A percentile compares a stretch with the other conserved stretches of the same genome.
Conservation (phyloP, 2,329 filamentous ascomycete species). For the Alternaria sp. region DNA sequence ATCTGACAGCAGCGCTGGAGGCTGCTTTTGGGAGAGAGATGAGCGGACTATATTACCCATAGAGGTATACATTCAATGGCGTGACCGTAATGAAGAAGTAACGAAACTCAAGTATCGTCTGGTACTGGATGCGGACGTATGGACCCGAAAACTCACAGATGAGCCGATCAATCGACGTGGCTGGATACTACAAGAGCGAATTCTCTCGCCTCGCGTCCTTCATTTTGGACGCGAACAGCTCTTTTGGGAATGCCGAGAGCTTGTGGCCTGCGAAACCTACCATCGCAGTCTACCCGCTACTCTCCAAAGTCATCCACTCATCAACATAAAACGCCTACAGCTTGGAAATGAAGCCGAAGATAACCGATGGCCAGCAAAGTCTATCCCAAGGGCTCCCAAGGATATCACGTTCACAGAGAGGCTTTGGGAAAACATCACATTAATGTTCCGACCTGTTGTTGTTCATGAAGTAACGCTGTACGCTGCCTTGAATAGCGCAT, state of each 20-base stretch:
- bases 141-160: constrained; percentile 1
- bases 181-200: constrained; percentile 25
- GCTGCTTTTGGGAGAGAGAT: constrained; percentile 11
- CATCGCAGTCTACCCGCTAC: neutral
- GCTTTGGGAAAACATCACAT: neutral
- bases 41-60: constrained; percentile 2
- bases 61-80: neutral
- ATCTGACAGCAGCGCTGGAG: neutral
- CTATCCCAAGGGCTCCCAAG: neutral
- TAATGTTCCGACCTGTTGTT: neutral
- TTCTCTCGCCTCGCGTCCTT: constrained; percentile 29
- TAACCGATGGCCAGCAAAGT: constrained; percentile 10
- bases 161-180: constrained; percentile 13
- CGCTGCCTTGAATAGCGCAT: neutral
- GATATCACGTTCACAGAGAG: neutral
- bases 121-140: neutral
- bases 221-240: constrained; percentile 30
- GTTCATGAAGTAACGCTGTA: constrained; percentile 7
- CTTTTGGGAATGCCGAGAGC: constrained; percentile 32
- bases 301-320: neutral
- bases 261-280: constrained; percentile 22
- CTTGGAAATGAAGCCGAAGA: constrained; percentile 8
- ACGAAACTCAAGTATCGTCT: neutral
- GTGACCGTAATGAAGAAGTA: neutral
- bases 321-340: constrained; percentile 12